Percentiles rank a stretch among this genome's conserved stretches.
Evolutionary conservation across 345 rosid species (phyloP).

Genomic region (Lumnitzera littorea): DNA sequence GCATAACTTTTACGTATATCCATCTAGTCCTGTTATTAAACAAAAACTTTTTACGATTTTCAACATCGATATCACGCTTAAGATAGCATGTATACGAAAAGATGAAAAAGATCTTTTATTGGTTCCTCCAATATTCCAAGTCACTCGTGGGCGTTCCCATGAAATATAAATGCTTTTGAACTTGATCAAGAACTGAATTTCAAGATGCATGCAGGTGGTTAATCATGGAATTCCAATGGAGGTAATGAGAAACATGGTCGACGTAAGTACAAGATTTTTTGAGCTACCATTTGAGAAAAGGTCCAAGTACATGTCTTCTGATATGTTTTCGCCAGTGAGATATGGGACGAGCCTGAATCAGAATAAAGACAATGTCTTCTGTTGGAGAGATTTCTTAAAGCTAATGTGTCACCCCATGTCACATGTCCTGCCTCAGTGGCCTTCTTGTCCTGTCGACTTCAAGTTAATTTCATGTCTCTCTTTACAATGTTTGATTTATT

Average conservation of each 20-base stretch:
- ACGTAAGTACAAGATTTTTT: constrained; percentile 20
- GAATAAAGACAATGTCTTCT: constrained; percentile 23
- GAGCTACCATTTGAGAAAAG: constrained; percentile 33
- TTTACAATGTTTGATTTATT: not conserved
- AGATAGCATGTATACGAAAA: no score
- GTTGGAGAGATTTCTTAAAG: constrained; percentile 44
- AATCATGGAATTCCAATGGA: constrained; percentile 24
- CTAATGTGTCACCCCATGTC: constrained; percentile 26
- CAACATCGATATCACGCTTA: no score
- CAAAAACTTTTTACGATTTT: no score
- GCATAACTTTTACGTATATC: no score
- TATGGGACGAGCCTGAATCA: constrained; percentile 39
- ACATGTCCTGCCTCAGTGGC: constrained; percentile 27
- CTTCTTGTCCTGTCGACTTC: constrained; percentile 24
- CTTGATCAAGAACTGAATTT: not conserved
- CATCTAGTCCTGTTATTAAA: no score
- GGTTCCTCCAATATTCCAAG: no score
- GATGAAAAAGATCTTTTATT: no score
- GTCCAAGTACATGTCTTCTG: constrained; percentile 29
- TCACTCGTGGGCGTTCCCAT: no score
- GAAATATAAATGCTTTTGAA: not conserved
- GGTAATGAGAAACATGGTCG: constrained; percentile 10
- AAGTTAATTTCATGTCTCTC: constrained; percentile 15
- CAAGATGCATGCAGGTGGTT: constrained; percentile 18
- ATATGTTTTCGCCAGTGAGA: constrained; percentile 23